A percentile compares a stretch with the other conserved stretches of the same genome.
These are phyloP conservation scores for Cytospora piceicola DNA, from an alignment of 2,329 filamentous ascomycete species.

Conservation along the genomic window DNA sequence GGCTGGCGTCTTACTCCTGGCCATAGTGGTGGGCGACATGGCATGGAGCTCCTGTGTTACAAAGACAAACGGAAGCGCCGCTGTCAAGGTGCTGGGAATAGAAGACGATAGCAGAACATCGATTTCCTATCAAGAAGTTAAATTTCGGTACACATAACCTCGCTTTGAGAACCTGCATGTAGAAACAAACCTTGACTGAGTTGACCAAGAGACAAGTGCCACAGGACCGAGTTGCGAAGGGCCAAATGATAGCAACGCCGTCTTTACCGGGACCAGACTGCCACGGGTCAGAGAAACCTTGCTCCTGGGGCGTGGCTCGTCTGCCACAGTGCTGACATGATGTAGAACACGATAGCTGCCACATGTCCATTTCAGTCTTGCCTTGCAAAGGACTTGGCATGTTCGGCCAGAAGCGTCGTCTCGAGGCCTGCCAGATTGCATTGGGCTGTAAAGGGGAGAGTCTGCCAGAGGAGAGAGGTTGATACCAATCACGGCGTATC, in stretches of 20 bases:
- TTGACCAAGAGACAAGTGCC: constrained; percentile 64
- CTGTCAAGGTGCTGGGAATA: constrained; percentile 63
- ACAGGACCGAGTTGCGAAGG: constrained; percentile 70
- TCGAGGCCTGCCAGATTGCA: constrained; percentile 71
- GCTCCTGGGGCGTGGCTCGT: constrained; percentile 35
- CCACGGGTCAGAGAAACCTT: constrained; percentile 49
- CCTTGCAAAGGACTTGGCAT: constrained; percentile 70
- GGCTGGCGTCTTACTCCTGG: constrained; percentile 52
- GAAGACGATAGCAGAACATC: constrained; percentile 67
- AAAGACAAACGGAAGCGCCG: constrained; percentile 72
- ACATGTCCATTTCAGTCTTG: constrained; percentile 75
- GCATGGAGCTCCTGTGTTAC: constrained; percentile 65
- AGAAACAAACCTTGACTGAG: constrained; percentile 64
- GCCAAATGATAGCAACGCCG: constrained; percentile 69
- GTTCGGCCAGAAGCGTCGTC: constrained; percentile 65
- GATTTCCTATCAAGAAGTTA: constrained; percentile 60
- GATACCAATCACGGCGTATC: constrained; percentile 34
- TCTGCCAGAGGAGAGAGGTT: constrained; percentile 42
- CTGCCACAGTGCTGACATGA: constrained; percentile 71
- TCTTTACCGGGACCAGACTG: constrained; percentile 64
- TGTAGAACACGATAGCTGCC: constrained; percentile 66
- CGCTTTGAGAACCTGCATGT: not conserved
- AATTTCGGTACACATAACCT: constrained; percentile 15
- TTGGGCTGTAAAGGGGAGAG: constrained; percentile 57
- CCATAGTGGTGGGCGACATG: constrained; percentile 59